Evolutionary conservation across 441 rosid species (phyloP).

Genomic region (Croton setiger): DNA sequence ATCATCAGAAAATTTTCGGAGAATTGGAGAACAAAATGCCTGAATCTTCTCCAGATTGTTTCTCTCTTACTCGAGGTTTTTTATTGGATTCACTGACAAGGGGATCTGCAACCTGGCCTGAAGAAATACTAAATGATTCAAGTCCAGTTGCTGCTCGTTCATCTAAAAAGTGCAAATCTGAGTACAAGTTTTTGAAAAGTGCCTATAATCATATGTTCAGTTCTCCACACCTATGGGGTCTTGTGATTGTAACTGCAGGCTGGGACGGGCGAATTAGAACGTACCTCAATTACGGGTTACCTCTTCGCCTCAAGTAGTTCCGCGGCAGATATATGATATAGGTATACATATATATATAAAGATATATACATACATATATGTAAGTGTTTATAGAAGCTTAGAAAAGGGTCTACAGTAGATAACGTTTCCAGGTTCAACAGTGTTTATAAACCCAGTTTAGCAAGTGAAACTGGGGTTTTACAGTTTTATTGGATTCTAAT

Average conservation of each 20-base stretch:
- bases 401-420: not conserved
- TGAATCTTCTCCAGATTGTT: slow-evolving; percentile 38
- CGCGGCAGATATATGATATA: not conserved
- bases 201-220: slow-evolving; percentile 62
- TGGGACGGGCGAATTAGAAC: slow-evolving; percentile 93
- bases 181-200: slow-evolving; percentile 53
- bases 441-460: slow-evolving; percentile 1
- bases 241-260: slow-evolving; percentile 92
- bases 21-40: slow-evolving; percentile 28
- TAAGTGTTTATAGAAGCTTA: slow-evolving; percentile 1
- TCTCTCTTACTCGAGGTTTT: slow-evolving; percentile 57
- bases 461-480: not conserved
- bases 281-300: slow-evolving; percentile 88
- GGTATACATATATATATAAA: too few relatives aligned
- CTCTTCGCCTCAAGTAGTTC: slow-evolving; percentile 30
- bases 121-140: slow-evolving; percentile 64
- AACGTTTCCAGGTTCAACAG: not conserved
- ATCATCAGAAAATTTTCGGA: slow-evolving; percentile 19
- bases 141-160: slow-evolving; percentile 30
- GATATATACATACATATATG: not conserved
- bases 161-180: slow-evolving; percentile 38
- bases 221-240: slow-evolving; percentile 77
- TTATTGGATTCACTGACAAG: slow-evolving; percentile 60
- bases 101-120: slow-evolving; percentile 96
- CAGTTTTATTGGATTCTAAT: not conserved